These are phyloP conservation scores for Monosporascus sp. DNA, from an alignment of 2,329 filamentous ascomycete species.

Conservation along the genomic window DNA sequence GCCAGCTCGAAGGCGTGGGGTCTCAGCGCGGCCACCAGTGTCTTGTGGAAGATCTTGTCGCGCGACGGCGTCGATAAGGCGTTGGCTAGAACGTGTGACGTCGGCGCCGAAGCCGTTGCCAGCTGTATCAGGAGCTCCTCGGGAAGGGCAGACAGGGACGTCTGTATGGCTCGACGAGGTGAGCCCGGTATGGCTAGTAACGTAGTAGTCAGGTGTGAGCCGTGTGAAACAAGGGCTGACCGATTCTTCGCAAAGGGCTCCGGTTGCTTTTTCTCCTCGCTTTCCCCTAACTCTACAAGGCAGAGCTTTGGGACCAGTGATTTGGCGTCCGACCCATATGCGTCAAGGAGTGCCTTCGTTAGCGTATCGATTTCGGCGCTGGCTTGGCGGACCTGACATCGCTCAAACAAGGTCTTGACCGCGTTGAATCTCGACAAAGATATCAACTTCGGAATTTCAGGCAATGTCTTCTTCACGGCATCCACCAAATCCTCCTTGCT, in stretches of 20 bases:
- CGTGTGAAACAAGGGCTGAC: conserved; percentile 57
- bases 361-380: conserved; percentile 46
- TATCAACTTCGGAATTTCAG: conserved; percentile 69
- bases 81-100: conserved; percentile 46
- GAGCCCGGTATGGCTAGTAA: conserved; percentile 71
- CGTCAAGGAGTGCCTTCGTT: conserved; percentile 42
- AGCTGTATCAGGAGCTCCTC: conserved; percentile 56
- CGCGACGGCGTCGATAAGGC: conserved; percentile 44
- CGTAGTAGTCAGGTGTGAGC: conserved; percentile 73
- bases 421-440: conserved; percentile 73
- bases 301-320: conserved; percentile 47
- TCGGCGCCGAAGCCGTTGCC: conserved; percentile 50
- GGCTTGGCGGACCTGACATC: conserved; percentile 66
- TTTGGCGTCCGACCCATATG: conserved; percentile 43
- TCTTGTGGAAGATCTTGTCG: conserved; percentile 52
- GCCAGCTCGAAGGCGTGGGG: conserved; percentile 44
- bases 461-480: conserved; percentile 66
- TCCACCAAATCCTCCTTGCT: conserved; percentile 79
- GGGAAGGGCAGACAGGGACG: conserved; percentile 59
- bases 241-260: conserved; percentile 51
- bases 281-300: conserved; percentile 32
- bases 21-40: conserved; percentile 42
- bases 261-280: conserved; percentile 28
- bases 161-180: conserved; percentile 66
- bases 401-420: conserved; percentile 76